phyloP scores from a whole-genome alignment of 1,139 yeast species.

The Wickerhamomyces sp. region DNA sequence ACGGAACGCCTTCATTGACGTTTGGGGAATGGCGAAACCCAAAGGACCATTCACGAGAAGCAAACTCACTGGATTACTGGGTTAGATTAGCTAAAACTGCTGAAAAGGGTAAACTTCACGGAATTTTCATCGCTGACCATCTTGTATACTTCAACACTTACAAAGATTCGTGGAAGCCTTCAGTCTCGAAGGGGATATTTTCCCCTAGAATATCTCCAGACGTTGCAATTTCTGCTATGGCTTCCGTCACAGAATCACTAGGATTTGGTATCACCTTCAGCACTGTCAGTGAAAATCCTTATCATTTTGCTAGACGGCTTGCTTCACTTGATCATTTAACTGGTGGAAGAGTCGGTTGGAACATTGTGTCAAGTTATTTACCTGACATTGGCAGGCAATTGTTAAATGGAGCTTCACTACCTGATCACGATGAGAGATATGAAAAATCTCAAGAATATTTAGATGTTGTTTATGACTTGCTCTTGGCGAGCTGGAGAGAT shows the following conservation, averaged over 20 bases:
- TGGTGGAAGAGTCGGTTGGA: slow-evolving; percentile 39
- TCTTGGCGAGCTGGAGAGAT: slow-evolving; percentile 37
- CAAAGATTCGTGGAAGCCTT: slow-evolving; percentile 29
- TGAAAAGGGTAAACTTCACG: slow-evolving; percentile 37
- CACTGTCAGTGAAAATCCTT: slow-evolving; percentile 39
- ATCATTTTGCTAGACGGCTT: slow-evolving; percentile 34
- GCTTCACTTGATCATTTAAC: slow-evolving; percentile 37
- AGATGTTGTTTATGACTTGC: slow-evolving; percentile 32
- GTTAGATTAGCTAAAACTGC: slow-evolving; percentile 32
- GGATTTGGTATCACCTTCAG: slow-evolving; percentile 34
- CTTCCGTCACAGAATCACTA: slow-evolving; percentile 36
- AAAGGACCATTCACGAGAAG: slow-evolving; percentile 30
- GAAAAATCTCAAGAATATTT: slow-evolving; percentile 33
- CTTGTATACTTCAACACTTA: slow-evolving; percentile 34
- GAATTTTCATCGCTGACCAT: slow-evolving; percentile 38
- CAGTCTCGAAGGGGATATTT: slow-evolving; percentile 33
- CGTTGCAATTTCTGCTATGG: slow-evolving; percentile 33
- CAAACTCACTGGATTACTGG: slow-evolving; percentile 37
- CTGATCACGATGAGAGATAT: slow-evolving; percentile 36
- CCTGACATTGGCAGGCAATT: slow-evolving; percentile 31
- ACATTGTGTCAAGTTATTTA: slow-evolving; percentile 35
- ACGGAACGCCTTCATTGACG: slow-evolving; percentile 11
- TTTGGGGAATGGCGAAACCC: slow-evolving; percentile 37
- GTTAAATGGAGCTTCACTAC: slow-evolving; percentile 14
- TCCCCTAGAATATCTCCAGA: slow-evolving; percentile 34